Conservation (phyloP, 139 green algal genomes). For the Dunaliella sp. region DNA sequence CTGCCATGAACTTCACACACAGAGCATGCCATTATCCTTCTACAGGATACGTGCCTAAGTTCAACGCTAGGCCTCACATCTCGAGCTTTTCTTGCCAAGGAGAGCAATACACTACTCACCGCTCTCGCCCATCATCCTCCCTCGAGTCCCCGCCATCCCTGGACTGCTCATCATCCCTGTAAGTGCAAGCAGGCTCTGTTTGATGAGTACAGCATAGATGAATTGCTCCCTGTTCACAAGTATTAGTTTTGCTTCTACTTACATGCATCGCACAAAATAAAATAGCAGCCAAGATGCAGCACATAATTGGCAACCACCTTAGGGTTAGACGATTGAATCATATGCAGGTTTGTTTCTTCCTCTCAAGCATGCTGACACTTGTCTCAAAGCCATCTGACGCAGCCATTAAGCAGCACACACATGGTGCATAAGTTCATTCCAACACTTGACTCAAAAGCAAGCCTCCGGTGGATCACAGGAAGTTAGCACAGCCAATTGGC, state of each 20-base stretch:
- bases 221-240: not conserved
- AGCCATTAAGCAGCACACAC: too few relatives aligned
- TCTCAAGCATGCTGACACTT: too few relatives aligned
- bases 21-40: not conserved
- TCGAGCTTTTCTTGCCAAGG: too few relatives aligned
- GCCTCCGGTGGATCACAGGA: too few relatives aligned
- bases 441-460: too few relatives aligned
- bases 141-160: not conserved
- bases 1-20: not conserved
- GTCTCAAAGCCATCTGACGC: too few relatives aligned
- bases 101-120: not conserved
- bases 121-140: not conserved
- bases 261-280: not conserved
- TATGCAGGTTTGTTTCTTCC: not conserved
- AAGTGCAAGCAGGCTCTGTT: too few relatives aligned
- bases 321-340: not conserved
- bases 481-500: too few relatives aligned
- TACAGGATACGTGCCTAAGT: not conserved
- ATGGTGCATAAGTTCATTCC: too few relatives aligned
- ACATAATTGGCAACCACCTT: not conserved
- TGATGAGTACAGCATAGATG: too few relatives aligned
- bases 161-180: not conserved
- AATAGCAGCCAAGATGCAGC: too few relatives aligned
- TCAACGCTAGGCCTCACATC: not conserved
- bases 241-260: not conserved